Base-by-base conservation (phyloP, 148 eudicot species). In the Rhododendron griersonianum region DNA sequence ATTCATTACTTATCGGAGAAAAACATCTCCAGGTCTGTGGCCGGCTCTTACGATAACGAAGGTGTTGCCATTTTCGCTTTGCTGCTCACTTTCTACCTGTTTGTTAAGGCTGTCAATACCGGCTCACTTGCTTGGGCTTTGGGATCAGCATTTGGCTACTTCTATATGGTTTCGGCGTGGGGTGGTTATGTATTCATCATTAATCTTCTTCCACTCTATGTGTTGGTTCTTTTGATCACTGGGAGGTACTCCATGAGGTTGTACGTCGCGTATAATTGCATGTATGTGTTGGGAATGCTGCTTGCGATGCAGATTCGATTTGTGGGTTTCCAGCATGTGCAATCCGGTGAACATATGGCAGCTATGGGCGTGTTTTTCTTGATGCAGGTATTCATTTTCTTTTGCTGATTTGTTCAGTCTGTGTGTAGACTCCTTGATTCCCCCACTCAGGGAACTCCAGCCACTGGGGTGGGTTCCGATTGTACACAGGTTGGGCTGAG, bases 321-420 rank as follows among this genome's bases (percentile, higher is more conserved):
- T 89, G 99, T 97, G 30, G 99, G 99, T 18, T 97, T 97, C 80
- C 99, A 97, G 90, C 99, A 97, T 65, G 99, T 97, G 76, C 99
- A 95, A 88, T 94, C 99, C 15, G 99, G 99, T 53, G 99, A 97
- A 91, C 99, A 97, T 91, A 95, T 97, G 99, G 99, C 96, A 76
- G 98, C 99, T 28, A 93, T 97, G 99, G 99, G 99, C 33, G 98
- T 97, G 86, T 97, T 97, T 88, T 97, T 97, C 98, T 92, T 97
- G 92, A 90, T 95, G 87, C 99, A 97, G 98, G 98, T 97, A 92
- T 45, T 19, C 7, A 14, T 79, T 79, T 63, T 23, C n/a, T 57
- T n/a, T 25, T 67, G 14, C 74, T 47, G 14, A 28, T 81, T 57
- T 13, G 8, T 13, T 83, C 44, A 11, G 76, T 44, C 2, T 65